Evolutionary conservation across 805 yeast species (phyloP), one percentile per base, ranked within the genome.

Genomic region (Saccharomycopsis oosterbeekiorum): DNA sequence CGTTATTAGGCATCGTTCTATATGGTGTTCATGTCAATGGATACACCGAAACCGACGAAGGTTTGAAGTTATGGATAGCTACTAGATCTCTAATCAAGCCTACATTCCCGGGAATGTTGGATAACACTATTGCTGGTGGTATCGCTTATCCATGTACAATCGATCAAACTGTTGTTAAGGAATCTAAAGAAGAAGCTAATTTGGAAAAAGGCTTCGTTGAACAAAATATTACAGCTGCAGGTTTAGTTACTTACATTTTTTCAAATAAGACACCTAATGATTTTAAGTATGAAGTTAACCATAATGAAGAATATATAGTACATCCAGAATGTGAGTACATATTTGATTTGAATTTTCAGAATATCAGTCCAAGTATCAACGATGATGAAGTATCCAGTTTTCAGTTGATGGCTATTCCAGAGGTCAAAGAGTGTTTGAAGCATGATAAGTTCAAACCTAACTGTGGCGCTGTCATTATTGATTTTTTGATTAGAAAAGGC

Each of bases 101-200:
- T 17, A 94, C 99, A 0, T 93, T 83, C 74, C 98, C 99, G 0
- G 87, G 88, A 0, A 86, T 83, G 88, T 78, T 92, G 43, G 99
- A 94, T 71, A 93, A 92, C 71, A 90, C 96, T 0, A 88, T 94
- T 6, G 99, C 97, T 0, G 99, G 99, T 1, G 99, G 99, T 0
- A 68, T 94, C 3, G 97, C 96, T 0, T 78, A 85, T 70, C 97
- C 96, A 0, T 76, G 82, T 65, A 89, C 91, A 0, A 75, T 84
- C 1, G 74, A 76, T 68, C 96, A 89, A 55, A 93, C 97, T 0
- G 83, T 85, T 2, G 66, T 88, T 19, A 94, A 94, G 70, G 99
- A 94, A 70, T 84, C 96, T 68, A 78, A 76, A 63, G 99, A 94
- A 68, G 99, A 94, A 68, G 98, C 97, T 0, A 96, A 96, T 0